Conservation (phyloP, 2,329 filamentous ascomycete species). For the Hypoxylon sp. region DNA sequence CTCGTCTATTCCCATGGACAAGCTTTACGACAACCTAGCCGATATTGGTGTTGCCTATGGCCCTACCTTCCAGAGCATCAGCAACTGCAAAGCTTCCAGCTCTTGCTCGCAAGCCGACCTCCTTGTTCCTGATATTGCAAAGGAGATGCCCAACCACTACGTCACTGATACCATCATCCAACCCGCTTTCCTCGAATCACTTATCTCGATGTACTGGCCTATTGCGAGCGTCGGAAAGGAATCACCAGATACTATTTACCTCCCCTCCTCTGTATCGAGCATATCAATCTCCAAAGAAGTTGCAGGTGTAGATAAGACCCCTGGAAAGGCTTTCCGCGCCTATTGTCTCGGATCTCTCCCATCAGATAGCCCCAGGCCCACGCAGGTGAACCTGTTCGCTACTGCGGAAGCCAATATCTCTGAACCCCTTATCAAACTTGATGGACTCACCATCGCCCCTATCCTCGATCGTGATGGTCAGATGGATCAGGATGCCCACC, state of each 20-base stretch:
- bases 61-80: conserved; percentile 66
- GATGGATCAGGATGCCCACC: conserved; percentile 52
- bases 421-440: conserved; percentile 57
- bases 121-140: conserved; percentile 56
- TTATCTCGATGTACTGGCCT: conserved; percentile 62
- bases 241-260: conserved; percentile 57
- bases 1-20: conserved; percentile 51
- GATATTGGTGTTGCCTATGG: conserved; percentile 67
- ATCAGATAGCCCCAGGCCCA: conserved; percentile 53
- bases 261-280: conserved; percentile 60
- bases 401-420: conserved; percentile 49
- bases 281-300: conserved; percentile 57
- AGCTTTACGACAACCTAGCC: conserved; percentile 64
- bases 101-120: conserved; percentile 56
- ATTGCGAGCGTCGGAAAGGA: conserved; percentile 54
- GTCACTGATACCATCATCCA: conserved; percentile 56
- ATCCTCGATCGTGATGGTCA: conserved; percentile 57
- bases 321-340: conserved; percentile 55
- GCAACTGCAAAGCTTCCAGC: conserved; percentile 60
- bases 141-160: conserved; percentile 59
- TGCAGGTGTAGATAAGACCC: conserved; percentile 47
- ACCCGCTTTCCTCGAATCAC: conserved; percentile 59
- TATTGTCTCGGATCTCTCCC: conserved; percentile 57
- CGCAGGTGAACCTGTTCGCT: conserved; percentile 58
- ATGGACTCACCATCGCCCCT: conserved; percentile 59